Conservation (phyloP, 257 asterid species). For the Solanum bulbocastanum region DNA sequence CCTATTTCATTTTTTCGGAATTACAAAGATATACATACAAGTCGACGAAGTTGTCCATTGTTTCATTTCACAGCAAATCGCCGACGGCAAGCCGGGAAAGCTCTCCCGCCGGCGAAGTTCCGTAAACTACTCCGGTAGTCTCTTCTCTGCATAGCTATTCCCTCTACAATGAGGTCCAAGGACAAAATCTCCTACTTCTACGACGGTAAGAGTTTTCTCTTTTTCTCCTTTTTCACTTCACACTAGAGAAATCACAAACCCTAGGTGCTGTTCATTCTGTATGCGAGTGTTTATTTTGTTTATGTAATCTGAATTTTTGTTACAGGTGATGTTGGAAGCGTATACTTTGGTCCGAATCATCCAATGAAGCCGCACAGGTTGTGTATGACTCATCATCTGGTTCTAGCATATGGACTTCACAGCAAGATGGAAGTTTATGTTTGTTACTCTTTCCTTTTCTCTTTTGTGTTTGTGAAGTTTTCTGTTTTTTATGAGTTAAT, state of each 20-base stretch:
- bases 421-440: slow-evolving; percentile 96
- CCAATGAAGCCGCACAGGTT: slow-evolving; percentile 99
- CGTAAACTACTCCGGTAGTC: neutral
- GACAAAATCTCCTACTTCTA: slow-evolving; percentile 87
- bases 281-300: neutral
- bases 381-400: slow-evolving; percentile 98
- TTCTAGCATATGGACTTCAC: slow-evolving; percentile 88
- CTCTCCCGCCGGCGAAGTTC: neutral
- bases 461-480: neutral
- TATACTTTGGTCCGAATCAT: slow-evolving; percentile 92
- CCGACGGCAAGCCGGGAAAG: neutral
- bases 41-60: neutral
- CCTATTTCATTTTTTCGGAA: neutral
- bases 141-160: neutral
- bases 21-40: neutral
- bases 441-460: slow-evolving; percentile 11
- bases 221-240: neutral
- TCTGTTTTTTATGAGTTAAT: neutral
- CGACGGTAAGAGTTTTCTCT: slow-evolving; percentile 45
- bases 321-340: slow-evolving; percentile 97
- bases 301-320: neutral
- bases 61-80: neutral
- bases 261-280: neutral
- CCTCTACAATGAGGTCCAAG: slow-evolving; percentile 60
- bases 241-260: neutral